phyloP scores from a whole-genome alignment of 495 filamentous ascomycete genomes.

The Penicillium antarcticum region DNA sequence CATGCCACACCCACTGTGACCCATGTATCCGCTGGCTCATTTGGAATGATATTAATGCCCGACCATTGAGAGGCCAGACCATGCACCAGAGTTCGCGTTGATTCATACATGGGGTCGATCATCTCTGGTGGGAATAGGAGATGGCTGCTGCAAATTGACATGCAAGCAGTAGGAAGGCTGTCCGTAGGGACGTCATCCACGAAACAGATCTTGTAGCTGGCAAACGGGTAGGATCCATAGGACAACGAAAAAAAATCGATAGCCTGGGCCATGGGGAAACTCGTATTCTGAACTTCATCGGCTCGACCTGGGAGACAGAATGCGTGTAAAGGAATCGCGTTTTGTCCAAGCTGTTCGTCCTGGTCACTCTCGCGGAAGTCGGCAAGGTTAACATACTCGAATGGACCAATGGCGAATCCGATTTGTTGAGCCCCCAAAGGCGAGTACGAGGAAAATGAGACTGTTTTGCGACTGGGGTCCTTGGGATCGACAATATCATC shows the following conservation, averaged over 20 bases:
- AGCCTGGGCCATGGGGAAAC: constrained; percentile 69
- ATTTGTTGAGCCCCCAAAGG: constrained; percentile 81
- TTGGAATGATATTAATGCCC: constrained; percentile 82
- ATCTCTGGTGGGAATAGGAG: constrained; percentile 80
- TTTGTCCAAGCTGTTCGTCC: constrained; percentile 81
- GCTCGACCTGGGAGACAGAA: constrained; percentile 84
- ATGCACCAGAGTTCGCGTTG: constrained; percentile 74
- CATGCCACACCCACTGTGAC: constrained; percentile 86
- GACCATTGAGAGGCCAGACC: constrained; percentile 91
- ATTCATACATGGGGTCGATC: constrained; percentile 75
- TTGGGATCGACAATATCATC: constrained; percentile 75
- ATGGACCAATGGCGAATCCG: constrained; percentile 89
- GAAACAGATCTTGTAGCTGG: constrained; percentile 87
- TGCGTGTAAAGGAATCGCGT: constrained; percentile 78
- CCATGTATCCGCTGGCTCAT: constrained; percentile 80
- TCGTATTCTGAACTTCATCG: constrained; percentile 79
- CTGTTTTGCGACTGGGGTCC: constrained; percentile 75
- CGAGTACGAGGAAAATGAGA: constrained; percentile 69
- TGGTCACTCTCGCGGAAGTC: constrained; percentile 86
- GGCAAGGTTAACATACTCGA: constrained; percentile 86
- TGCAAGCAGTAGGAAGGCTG: constrained; percentile 68
- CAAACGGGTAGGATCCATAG: constrained; percentile 83
- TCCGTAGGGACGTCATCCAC: constrained; percentile 81
- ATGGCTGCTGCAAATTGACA: constrained; percentile 83
- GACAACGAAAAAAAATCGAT: constrained; percentile 83